Percentiles rank a stretch among this genome's conserved stretches.
Conservation (phyloP, 1,139 yeast species). For the Yamadazyma mexicana region DNA sequence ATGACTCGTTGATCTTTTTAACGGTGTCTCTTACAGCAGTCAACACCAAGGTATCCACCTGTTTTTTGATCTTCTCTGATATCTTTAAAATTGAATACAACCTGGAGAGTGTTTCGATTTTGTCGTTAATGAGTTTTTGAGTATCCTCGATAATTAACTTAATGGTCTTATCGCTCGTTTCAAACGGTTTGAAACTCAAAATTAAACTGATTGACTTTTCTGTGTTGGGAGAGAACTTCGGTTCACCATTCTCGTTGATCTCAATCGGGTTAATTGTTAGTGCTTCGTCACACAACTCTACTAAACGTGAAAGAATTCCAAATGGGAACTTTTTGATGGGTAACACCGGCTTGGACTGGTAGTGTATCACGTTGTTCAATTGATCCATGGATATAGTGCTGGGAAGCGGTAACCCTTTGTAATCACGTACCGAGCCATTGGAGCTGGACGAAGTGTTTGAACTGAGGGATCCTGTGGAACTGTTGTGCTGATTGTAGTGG, state of each 20-base stretch:
- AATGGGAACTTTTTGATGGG: conserved; percentile 56
- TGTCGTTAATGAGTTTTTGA: conserved; percentile 56
- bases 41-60: conserved; percentile 74
- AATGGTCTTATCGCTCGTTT: conserved; percentile 65
- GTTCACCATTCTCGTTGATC: conserved; percentile 25
- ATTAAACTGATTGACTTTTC: conserved; percentile 62
- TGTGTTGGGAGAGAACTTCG: conserved; percentile 67
- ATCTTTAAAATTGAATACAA: conserved; percentile 76
- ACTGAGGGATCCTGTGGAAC: conserved; percentile 11
- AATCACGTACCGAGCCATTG: conserved; percentile 36
- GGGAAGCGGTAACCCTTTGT: conserved; percentile 63
- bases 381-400: conserved; percentile 15
- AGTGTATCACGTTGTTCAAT: conserved; percentile 24
- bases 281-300: conserved; percentile 77
- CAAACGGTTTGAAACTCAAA: conserved; percentile 53
- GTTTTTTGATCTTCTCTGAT: conserved; percentile 76
- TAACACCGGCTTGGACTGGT: conserved; percentile 27
- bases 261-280: conserved; percentile 63
- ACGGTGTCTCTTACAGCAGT: conserved; percentile 67
- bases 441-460: conserved; percentile 17
- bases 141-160: conserved; percentile 69
- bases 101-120: conserved; percentile 73
- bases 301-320: conserved; percentile 61
- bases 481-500: conserved; percentile 4
- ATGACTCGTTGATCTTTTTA: conserved; percentile 46